phyloP scores from a whole-genome alignment of 2,329 filamentous ascomycete species.

The Talaromyces sp. region DNA sequence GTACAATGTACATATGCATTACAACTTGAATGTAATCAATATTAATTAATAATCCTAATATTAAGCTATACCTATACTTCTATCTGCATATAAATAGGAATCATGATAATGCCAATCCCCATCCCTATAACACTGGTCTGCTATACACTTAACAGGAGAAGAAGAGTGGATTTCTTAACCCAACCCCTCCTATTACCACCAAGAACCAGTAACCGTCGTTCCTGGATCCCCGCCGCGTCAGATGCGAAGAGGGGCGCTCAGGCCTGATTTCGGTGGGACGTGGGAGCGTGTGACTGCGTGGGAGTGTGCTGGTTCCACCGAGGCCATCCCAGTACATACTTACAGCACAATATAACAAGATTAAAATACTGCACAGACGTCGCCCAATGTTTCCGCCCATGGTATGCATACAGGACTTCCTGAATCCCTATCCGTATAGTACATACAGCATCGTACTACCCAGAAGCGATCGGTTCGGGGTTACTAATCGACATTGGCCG shows the following conservation, averaged over 20 bases:
- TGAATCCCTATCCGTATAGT: not conserved
- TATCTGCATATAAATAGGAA: not conserved
- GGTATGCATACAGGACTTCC: not conserved
- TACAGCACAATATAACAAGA: not conserved
- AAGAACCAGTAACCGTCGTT: constrained; percentile 30
- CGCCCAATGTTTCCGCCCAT: constrained; percentile 1
- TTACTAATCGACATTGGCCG: not conserved
- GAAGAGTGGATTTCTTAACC: not conserved
- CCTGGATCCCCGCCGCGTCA: constrained; percentile 30
- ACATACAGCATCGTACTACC: not conserved
- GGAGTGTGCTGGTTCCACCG: constrained; percentile 12
- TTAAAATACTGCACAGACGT: not conserved
- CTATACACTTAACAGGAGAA: not conserved
- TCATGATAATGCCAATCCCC: no score
- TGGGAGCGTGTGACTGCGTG: constrained; percentile 8
- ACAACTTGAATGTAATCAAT: no score
- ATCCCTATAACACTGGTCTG: no score
- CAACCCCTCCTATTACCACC: constrained; percentile 3
- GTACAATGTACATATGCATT: no score
- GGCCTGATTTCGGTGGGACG: constrained; percentile 8
- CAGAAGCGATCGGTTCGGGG: not conserved
- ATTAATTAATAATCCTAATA: no score
- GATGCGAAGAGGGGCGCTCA: constrained; percentile 20
- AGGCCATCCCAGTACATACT: no score
- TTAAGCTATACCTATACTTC: not conserved